Evolutionary conservation across 1,139 yeast species (phyloP), one percentile per base, ranked within the genome.

Genomic region (Spathaspora sp.): DNA sequence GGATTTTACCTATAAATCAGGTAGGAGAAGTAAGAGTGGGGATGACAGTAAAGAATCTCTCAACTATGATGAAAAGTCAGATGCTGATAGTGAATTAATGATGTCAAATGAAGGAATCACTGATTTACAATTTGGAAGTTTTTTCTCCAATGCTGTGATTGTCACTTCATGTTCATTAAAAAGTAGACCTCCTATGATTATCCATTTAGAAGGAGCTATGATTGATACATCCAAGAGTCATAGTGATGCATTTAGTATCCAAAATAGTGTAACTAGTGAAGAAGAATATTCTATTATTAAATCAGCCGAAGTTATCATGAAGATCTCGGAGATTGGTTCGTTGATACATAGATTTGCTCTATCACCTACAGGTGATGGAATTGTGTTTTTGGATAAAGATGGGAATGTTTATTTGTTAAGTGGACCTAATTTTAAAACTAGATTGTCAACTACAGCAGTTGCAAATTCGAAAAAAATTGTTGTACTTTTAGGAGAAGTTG

Each of bases 71-170:
- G 63, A 61, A 27, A 61, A 58, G 13, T 48, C 50, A 1, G 55
- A 56, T 17, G 54, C 54, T 5, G 70, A 64, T 20, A 61, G 61
- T 47, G 75, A 72, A 31, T 56, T 67, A 38, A 71, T 71, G 72
- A 69, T 86, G 59, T 93, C 88, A 49, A 81, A 86, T 51, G 97
- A 91, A 60, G 97, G 97, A 1, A 86, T 90, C 41, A 91, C 98
- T 0, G 89, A 85, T 51, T 70, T 88, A n/a, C 79, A 80, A 48
- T 86, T 90, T 62, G 78, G 78, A 1, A 56, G 60, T 7, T 58
- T 64, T 11, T 52, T 49, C 42, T 61, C 74, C 34, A 72, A 72
- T 51, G 65, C 74, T 11, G 53, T 74, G 5, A 56, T 74, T 6
- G 52, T 72, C 11, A 61, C 77, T 0, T 67, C 72, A 7, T 70